Evolutionary conservation across 1,284 basidiomycete species (phyloP).

Genomic region (Cystobasidiaceae sp.): DNA sequence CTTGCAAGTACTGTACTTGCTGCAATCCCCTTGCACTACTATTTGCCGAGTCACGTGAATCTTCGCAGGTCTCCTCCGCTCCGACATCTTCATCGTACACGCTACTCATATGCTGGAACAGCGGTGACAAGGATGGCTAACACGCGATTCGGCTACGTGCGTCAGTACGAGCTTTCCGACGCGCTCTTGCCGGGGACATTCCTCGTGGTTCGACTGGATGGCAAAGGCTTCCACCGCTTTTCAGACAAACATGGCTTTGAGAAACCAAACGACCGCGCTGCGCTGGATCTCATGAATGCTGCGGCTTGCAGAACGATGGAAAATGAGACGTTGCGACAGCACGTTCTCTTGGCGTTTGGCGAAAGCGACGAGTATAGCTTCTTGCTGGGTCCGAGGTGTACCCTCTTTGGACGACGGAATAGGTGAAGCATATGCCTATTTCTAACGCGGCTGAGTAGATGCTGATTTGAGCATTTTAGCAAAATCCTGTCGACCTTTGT

Average conservation of each 20-base stretch:
- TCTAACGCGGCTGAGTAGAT: background rate
- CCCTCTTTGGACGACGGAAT: conserved; percentile 75
- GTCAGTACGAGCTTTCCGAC: conserved; percentile 84
- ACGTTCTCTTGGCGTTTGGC: conserved; percentile 82
- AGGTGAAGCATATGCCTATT: conserved; percentile 46
- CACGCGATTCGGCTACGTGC: conserved; percentile 84
- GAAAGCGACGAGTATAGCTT: conserved; percentile 98
- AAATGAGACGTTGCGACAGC: conserved; percentile 55
- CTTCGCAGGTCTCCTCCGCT: background rate
- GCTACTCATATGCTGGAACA: background rate
- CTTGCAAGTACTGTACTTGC: no score
- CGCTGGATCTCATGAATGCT: conserved; percentile 85
- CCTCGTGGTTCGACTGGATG: conserved; percentile 83
- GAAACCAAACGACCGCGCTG: conserved; percentile 87
- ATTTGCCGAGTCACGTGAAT: background rate
- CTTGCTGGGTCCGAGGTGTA: conserved; percentile 67
- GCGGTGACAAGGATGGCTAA: conserved; percentile 70
- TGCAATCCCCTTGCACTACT: no score
- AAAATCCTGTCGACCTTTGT: conserved; percentile 86
- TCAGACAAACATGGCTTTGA: conserved; percentile 72
- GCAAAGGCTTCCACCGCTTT: conserved; percentile 93
- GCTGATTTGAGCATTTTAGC: conserved; percentile 50
- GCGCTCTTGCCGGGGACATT: conserved; percentile 75
- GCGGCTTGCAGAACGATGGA: conserved; percentile 78
- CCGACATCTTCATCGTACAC: background rate